Evolutionary conservation across 208 protist species (phyloP), one percentile per base, ranked within the genome.

Genomic region (Wallacemonas rigidus): DNA sequence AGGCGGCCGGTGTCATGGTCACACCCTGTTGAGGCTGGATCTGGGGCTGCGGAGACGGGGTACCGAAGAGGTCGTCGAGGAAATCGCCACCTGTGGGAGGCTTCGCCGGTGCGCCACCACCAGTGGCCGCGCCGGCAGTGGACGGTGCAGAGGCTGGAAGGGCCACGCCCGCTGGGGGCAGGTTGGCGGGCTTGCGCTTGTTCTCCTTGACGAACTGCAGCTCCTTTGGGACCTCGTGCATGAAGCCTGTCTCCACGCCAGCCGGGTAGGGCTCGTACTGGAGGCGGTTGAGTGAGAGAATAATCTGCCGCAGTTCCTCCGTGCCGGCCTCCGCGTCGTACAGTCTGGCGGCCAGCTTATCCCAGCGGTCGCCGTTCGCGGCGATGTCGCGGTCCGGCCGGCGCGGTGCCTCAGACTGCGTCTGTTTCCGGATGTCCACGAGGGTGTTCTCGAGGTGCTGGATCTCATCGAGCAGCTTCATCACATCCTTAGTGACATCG

Each of bases 211-310:
- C 76, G 77, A 95, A 95, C 17, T 74, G 69, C n/a, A 95, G 79
- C 74, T 92, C 81, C 69, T 87, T 91, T 3, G 91, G 91, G 47
- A 90, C 82, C 14, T 85, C 81, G 69, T 92, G 83, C 77, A 86
- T 79, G 73, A 87, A 84, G 58, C 84, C 86, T 1, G 81, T 80
- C 71, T 95, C 91, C 39, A 83, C 74, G 41, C 88, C 91, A 3
- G 91, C 87, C 2, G 79, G 88, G 76, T 95, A 95, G 2, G 91
- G 91, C 53, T 87, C 86, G 78, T 89, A 93, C 76, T 95, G 91
- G 14, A 95, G 76, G 38, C 87, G 85, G 70, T 95, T 95, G 36
- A 95, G 82, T 9, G 86, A 72, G 53, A 95, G 77, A 43, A 95
- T 47, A 7, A 72, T 87, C 73, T 85, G 82, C 57, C 81, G 75